Evolutionary conservation across 805 yeast species (phyloP).

Genomic region (Torulaspora maleeae): DNA sequence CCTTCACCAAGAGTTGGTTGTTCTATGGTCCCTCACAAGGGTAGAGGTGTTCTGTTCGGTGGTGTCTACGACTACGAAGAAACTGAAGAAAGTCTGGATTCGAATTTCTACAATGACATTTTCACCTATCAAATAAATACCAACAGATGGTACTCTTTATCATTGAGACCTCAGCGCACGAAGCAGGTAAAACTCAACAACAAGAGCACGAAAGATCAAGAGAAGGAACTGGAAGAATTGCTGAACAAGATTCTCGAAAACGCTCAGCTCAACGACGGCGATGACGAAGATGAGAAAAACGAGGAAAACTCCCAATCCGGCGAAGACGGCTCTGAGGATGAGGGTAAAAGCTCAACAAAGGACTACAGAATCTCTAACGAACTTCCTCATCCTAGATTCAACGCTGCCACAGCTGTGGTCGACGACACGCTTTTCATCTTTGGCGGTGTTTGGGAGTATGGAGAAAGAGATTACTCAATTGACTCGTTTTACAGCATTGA

Average conservation of each 20-base stretch:
- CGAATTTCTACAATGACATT: slow-evolving; percentile 75
- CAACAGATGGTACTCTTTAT: slow-evolving; percentile 81
- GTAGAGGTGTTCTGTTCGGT: slow-evolving; percentile 89
- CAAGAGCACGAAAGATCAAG: slow-evolving; percentile 47
- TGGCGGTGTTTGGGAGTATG: slow-evolving; percentile 88
- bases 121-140: slow-evolving; percentile 78
- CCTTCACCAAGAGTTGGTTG: slow-evolving; percentile 96
- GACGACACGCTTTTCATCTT: slow-evolving; percentile 79
- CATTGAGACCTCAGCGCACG: slow-evolving; percentile 53
- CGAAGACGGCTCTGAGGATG: slow-evolving; percentile 37
- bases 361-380: slow-evolving; percentile 55
- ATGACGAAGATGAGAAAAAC: slow-evolving; percentile 35
- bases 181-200: slow-evolving; percentile 49
- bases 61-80: slow-evolving; percentile 95
- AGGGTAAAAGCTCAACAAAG: slow-evolving; percentile 28
- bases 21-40: slow-evolving; percentile 81
- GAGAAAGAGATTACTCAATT: slow-evolving; percentile 77
- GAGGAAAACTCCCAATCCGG: slow-evolving; percentile 37
- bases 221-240: slow-evolving; percentile 76
- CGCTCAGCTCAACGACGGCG: slow-evolving; percentile 63
- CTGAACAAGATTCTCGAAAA: slow-evolving; percentile 68
- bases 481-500: slow-evolving; percentile 86
- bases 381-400: slow-evolving; percentile 86
- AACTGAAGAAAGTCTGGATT: slow-evolving; percentile 86
- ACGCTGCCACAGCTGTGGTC: slow-evolving; percentile 76